Conservation (phyloP, 2,329 filamentous ascomycete species). For the Rutstroemia sp. region DNA sequence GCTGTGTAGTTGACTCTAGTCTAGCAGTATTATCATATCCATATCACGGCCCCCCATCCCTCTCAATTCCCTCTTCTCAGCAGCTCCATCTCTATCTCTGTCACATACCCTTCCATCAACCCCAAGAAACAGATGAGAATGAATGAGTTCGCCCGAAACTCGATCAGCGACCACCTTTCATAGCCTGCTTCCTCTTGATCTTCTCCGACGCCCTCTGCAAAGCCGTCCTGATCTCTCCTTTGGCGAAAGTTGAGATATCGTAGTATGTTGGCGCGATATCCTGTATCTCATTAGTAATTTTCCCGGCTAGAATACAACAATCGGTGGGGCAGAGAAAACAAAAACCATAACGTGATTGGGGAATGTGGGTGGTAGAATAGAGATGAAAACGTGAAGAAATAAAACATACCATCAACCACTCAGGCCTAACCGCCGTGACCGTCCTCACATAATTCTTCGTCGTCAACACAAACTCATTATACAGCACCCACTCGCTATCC, state of each 20-base stretch:
- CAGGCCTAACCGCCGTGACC: slow-evolving; percentile 82
- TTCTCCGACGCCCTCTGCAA: slow-evolving; percentile 51
- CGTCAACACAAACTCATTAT: slow-evolving; percentile 97
- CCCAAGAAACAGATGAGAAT: background rate
- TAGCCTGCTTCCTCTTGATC: slow-evolving; percentile 44
- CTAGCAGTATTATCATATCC: too few relatives aligned
- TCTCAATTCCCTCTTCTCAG: too few relatives aligned
- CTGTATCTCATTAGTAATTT: slow-evolving; percentile 43
- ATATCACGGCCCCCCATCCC: too few relatives aligned
- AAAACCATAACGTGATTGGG: background rate
- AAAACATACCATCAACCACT: slow-evolving; percentile 78
- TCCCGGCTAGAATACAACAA: background rate
- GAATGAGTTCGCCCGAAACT: background rate
- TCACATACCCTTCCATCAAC: background rate
- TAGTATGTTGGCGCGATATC: slow-evolving; percentile 95
- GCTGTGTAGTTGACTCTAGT: too few relatives aligned
- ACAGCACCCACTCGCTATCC: slow-evolving; percentile 93
- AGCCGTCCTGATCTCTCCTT: slow-evolving; percentile 76
- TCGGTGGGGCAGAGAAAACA: background rate
- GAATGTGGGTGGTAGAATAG: background rate
- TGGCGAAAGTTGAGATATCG: slow-evolving; percentile 72
- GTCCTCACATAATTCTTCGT: slow-evolving; percentile 97
- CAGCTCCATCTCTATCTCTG: background rate
- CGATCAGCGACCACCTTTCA: slow-evolving; percentile 21
- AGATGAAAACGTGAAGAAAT: background rate